These are phyloP conservation scores for Arbutus unedo DNA, from an alignment of 148 eudicot species.

Conservation along the genomic window DNA sequence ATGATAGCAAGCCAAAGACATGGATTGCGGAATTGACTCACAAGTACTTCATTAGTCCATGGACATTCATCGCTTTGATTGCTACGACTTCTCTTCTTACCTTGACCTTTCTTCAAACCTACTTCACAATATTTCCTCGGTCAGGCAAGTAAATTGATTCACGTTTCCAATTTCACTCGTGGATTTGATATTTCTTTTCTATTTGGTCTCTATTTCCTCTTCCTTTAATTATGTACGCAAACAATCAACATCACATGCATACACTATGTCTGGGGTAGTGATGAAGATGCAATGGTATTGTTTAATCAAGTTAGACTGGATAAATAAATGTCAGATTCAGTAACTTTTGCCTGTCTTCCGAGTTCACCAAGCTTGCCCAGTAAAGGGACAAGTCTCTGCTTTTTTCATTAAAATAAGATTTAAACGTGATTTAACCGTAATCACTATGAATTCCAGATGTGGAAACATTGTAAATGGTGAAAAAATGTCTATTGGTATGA, in stretches of 20 bases:
- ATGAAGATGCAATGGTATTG: conserved; percentile 13
- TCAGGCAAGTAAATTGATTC: too few species aligned
- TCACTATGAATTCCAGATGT: background rate
- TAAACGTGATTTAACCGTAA: background rate
- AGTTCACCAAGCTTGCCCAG: conserved; percentile 7
- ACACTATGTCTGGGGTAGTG: background rate
- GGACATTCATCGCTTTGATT: background rate
- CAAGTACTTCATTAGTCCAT: background rate
- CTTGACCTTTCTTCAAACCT: background rate
- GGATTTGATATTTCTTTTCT: too few species aligned
- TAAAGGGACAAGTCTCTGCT: conserved; percentile 5
- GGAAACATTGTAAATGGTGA: background rate
- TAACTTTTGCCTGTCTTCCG: conserved; percentile 13
- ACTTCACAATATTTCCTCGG: background rate
- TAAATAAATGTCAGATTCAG: conserved; percentile 12
- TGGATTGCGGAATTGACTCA: background rate
- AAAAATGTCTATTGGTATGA: background rate
- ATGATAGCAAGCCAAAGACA: background rate
- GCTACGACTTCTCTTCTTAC: background rate
- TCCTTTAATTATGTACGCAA: too few species aligned
- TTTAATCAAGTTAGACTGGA: conserved; percentile 11
- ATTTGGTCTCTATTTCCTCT: too few species aligned
- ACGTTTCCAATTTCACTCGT: too few species aligned
- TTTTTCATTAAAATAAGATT: conserved; percentile 8
- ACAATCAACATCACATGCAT: too few species aligned